Conservation (phyloP, 305 asterid genomes). For the Caryopteris hybrid region DNA sequence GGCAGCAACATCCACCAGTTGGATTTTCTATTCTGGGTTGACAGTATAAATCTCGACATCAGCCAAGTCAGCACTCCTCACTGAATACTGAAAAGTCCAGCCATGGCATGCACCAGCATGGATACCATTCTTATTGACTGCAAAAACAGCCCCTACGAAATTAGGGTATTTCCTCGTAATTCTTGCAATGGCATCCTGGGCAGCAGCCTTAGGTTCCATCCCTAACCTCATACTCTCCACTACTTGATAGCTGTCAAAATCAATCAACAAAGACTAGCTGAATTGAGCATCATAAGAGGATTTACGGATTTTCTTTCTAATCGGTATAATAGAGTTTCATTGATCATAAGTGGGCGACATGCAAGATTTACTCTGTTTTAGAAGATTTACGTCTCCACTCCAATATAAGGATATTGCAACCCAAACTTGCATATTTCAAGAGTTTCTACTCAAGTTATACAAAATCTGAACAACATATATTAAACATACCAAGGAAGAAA, state of each 20-base stretch:
- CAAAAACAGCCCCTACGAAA: slow-evolving; percentile 86
- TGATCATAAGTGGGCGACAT: no score
- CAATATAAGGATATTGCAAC: no score
- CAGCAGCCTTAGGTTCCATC: slow-evolving; percentile 82
- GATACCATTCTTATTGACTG: slow-evolving; percentile 52
- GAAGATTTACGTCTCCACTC: no score
- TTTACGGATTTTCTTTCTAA: no score
- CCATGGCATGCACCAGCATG: slow-evolving; percentile 98
- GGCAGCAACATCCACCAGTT: no score
- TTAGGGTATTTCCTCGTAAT: slow-evolving; percentile 63
- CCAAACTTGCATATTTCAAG: no score
- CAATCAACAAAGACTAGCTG: background rate
- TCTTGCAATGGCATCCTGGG: slow-evolving; percentile 74
- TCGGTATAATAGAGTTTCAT: no score
- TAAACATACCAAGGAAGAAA: slow-evolving; percentile 89
- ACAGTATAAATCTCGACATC: slow-evolving; percentile 71
- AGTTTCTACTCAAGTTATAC: background rate
- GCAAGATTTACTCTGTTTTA: no score
- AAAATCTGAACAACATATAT: background rate
- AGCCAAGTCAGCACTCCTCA: slow-evolving; percentile 51
- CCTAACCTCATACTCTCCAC: slow-evolving; percentile 96
- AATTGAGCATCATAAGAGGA: background rate
- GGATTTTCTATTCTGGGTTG: slow-evolving; percentile 32
- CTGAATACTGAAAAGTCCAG: slow-evolving; percentile 92
- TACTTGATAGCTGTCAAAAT: slow-evolving; percentile 63